A percentile compares a stretch with the other conserved stretches of the same genome.
Evolutionary conservation across 1,284 basidiomycete genomes (phyloP).

Genomic region (Hymenochaete sp.): DNA sequence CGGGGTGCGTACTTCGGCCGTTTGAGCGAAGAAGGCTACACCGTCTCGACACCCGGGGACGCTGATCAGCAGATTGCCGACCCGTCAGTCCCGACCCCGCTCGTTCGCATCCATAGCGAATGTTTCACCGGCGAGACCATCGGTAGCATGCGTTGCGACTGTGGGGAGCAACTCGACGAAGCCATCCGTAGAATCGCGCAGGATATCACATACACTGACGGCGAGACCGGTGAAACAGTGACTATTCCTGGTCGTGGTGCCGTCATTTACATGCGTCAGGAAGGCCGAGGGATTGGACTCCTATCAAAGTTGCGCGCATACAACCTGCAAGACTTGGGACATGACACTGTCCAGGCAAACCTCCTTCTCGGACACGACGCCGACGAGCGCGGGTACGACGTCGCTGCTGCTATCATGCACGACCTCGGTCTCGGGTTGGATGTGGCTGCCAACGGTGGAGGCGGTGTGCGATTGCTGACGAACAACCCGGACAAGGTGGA

Average conservation of each 20-base stretch:
- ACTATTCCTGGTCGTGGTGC: constrained; percentile 81
- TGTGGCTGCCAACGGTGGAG: constrained; percentile 27
- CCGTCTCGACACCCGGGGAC: constrained; percentile 40
- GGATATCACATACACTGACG: constrained; percentile 41
- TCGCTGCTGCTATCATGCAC: constrained; percentile 83
- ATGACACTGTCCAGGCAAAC: constrained; percentile 97
- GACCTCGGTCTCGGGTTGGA: constrained; percentile 72
- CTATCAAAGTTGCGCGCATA: constrained; percentile 96
- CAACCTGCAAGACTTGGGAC: constrained; percentile 96
- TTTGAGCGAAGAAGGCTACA: constrained; percentile 52
- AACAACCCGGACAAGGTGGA: constrained; percentile 98
- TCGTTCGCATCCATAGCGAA: constrained; percentile 95
- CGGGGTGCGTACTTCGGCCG: constrained; percentile 91
- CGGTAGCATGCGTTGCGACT: constrained; percentile 98
- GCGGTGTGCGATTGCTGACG: constrained; percentile 78
- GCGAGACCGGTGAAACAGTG: constrained; percentile 26
- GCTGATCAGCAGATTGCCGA: constrained; percentile 20
- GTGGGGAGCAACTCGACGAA: constrained; percentile 97
- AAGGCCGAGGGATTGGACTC: constrained; percentile 96
- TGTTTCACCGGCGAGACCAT: constrained; percentile 99
- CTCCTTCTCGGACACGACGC: constrained; percentile 91
- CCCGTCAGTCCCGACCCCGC: constrained; percentile 53
- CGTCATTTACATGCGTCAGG: constrained; percentile 94
- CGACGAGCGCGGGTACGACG: constrained; percentile 89
- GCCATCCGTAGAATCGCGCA: constrained; percentile 87